Conservation (phyloP, 306 rosid species). For the Gastrolobium villosum region DNA sequence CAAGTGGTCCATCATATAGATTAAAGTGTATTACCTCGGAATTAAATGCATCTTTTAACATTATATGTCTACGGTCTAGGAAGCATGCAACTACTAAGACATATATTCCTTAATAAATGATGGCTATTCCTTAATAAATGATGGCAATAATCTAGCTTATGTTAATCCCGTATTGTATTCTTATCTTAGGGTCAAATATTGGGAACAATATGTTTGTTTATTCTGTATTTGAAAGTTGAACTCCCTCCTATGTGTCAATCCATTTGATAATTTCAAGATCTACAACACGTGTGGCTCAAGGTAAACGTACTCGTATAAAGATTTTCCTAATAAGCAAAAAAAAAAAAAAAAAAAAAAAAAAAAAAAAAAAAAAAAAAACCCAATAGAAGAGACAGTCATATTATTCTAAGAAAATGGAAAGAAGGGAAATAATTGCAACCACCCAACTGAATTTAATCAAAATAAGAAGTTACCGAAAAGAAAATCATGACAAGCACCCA, state of each 20-base stretch:
- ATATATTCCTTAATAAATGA: too few species aligned
- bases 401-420: not conserved
- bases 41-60: too few species aligned
- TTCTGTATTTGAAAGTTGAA: not conserved
- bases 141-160: too few species aligned
- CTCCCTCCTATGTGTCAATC: not conserved
- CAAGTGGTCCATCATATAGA: too few species aligned
- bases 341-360: not conserved
- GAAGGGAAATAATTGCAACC: not conserved
- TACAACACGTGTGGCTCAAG: not conserved
- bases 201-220: not conserved
- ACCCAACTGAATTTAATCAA: constrained; percentile 37
- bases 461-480: not conserved
- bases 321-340: not conserved
- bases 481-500: constrained; percentile 25
- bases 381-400: not conserved
- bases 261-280: constrained; percentile 10
- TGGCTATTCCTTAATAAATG: too few species aligned
- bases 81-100: too few species aligned
- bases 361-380: not conserved
- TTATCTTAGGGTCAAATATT: not conserved
- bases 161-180: too few species aligned
- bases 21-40: too few species aligned
- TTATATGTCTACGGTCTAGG: too few species aligned
- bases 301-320: not conserved